phyloP scores from a whole-genome alignment of 2,329 filamentous ascomycete genomes.

The Apiospora pterosperma region DNA sequence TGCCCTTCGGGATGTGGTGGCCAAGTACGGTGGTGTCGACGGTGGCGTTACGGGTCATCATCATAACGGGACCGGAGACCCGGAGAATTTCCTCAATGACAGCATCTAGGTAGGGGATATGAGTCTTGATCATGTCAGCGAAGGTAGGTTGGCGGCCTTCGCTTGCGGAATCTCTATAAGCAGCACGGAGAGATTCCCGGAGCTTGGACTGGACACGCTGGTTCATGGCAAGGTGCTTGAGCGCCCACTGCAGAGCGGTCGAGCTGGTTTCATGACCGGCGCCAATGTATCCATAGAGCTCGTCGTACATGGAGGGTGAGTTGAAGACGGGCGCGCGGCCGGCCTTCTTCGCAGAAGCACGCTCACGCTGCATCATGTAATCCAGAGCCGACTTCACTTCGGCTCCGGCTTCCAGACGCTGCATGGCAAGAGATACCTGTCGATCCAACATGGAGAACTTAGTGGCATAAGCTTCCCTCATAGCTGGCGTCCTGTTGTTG shows the following conservation, averaged over 20 bases:
- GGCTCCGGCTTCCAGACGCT: conserved; percentile 10
- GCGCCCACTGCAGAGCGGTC: conserved; percentile 7
- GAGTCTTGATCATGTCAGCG: conserved; percentile 6
- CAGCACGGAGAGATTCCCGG: conserved; percentile 6
- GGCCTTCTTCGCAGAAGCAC: conserved; percentile 11
- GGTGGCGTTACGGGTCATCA: conserved; percentile 2
- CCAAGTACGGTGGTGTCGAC: conserved; percentile 6
- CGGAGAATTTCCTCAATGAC: conserved; percentile 11
- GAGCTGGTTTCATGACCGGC: conserved; percentile 10
- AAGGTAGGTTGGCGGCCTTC: conserved; percentile 9
- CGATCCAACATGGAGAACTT: conserved; percentile 11
- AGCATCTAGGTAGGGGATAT: conserved; percentile 11
- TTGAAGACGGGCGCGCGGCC: conserved; percentile 9
- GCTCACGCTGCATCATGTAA: conserved; percentile 14
- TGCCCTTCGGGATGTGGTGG: conserved; percentile 8
- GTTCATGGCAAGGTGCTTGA: conserved; percentile 9
- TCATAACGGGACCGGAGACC: conserved; percentile 4
- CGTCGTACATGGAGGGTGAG: conserved; percentile 11
- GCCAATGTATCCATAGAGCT: conserved; percentile 9
- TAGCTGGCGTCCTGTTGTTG: conserved; percentile 8
- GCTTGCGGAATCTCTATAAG: neutral
- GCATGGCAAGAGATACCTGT: conserved; percentile 9
- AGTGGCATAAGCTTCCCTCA: conserved; percentile 6
- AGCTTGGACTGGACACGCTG: conserved; percentile 7
- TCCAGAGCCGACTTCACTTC: conserved; percentile 12